Conservation (phyloP, 2,329 filamentous ascomycete genomes). For the Hypoxylon sp. region DNA sequence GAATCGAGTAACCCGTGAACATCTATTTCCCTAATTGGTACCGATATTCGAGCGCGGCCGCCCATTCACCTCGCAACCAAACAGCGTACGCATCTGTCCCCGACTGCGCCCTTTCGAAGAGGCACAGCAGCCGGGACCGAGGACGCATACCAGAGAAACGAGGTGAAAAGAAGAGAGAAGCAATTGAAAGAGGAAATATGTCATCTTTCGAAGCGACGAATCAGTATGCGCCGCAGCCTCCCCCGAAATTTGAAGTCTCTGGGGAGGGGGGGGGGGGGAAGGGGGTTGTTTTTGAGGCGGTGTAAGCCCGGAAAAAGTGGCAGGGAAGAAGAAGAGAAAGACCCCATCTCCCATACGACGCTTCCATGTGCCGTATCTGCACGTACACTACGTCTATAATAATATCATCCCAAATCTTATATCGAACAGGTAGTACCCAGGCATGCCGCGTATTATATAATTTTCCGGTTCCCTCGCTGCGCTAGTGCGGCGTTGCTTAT, state of each 20-base stretch:
- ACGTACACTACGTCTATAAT: slow-evolving; percentile 6
- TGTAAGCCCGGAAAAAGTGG: slow-evolving; percentile 6
- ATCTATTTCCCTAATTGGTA: background rate
- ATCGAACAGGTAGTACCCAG: background rate
- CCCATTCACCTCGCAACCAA: background rate
- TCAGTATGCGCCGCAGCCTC: slow-evolving; percentile 6
- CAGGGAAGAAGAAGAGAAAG: background rate
- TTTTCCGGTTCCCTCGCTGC: background rate
- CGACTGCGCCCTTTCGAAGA: slow-evolving; percentile 1
- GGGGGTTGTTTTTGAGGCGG: slow-evolving; percentile 10
- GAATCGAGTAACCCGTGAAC: background rate
- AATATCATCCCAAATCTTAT: background rate
- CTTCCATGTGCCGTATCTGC: slow-evolving; percentile 20
- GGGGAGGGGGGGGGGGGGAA: background rate
- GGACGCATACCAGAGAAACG: background rate
- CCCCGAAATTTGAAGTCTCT: background rate
- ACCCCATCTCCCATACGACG: slow-evolving; percentile 17
- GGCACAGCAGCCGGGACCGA: slow-evolving; percentile 5
- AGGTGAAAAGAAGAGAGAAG: background rate
- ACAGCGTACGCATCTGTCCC: background rate
- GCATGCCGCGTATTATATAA: slow-evolving; percentile 12
- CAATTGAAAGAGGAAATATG: background rate
- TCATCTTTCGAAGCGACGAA: slow-evolving; percentile 3
- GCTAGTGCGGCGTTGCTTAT: slow-evolving; percentile 14
- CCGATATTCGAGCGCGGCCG: background rate